Evolutionary conservation across 75 land plant species (phyloP).

Genomic region (Picea glauca): DNA sequence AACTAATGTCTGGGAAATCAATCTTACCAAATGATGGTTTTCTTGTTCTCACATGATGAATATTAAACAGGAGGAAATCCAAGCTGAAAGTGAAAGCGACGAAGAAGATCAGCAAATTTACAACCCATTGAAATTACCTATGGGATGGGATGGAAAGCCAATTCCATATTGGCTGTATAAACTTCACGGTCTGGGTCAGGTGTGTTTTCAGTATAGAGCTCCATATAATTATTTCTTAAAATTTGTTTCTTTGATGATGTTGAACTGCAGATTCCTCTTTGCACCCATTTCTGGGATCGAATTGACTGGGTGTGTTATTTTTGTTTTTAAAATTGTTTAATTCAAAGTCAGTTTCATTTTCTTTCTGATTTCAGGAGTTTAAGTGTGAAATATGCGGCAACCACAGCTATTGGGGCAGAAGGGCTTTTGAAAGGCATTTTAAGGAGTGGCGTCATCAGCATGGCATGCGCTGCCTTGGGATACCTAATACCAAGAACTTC

Average conservation of each 20-base stretch:
- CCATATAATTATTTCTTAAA: background rate
- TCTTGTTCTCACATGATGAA: slow-evolving; percentile 2
- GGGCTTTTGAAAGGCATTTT: slow-evolving; percentile 97
- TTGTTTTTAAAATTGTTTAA: background rate
- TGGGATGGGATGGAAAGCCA: slow-evolving; percentile 99
- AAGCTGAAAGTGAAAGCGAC: slow-evolving; percentile 93
- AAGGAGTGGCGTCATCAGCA: slow-evolving; percentile 99
- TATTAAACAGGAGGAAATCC: slow-evolving; percentile 76
- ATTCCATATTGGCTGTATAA: slow-evolving; percentile 99
- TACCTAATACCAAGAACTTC: slow-evolving; percentile 98
- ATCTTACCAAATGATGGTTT: background rate
- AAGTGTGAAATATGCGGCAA: slow-evolving; percentile 99
- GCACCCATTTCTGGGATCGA: background rate
- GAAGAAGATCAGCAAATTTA: slow-evolving; percentile 98
- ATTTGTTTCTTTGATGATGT: background rate
- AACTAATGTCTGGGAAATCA: background rate
- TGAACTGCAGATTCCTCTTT: background rate
- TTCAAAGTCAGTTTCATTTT: slow-evolving; percentile 3
- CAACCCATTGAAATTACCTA: slow-evolving; percentile 96
- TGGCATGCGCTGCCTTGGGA: slow-evolving; percentile 98
- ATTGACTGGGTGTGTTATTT: background rate
- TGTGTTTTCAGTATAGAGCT: slow-evolving; percentile 9
- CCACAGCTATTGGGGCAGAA: slow-evolving; percentile 98
- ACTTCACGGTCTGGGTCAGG: slow-evolving; percentile 99
- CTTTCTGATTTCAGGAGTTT: slow-evolving; percentile 64